Evolutionary conservation across 352 stramenopile species (phyloP).

Genomic region (Phytophthora sojae): DNA sequence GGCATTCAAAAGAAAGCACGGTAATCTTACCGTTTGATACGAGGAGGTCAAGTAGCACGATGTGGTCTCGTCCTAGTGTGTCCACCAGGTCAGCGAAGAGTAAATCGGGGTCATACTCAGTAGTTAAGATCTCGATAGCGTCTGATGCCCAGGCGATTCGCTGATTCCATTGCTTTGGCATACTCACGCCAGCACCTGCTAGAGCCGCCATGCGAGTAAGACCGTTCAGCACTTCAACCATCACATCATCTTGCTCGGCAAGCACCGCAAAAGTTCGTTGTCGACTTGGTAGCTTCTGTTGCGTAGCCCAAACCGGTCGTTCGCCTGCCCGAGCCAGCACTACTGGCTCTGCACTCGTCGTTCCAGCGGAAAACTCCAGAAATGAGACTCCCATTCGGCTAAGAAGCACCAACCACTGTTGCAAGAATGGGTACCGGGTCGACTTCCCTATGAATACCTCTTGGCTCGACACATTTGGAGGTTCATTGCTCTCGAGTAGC

Average conservation of each 20-base stretch:
- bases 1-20: not conserved
- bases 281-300: conserved; percentile 36
- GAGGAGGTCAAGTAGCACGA: conserved; percentile 75
- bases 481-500: conserved; percentile 25
- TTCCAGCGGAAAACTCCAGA: conserved; percentile 11
- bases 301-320: not conserved
- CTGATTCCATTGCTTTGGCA: not conserved
- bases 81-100: conserved; percentile 67
- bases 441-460: conserved; percentile 45
- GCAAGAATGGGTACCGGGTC: conserved; percentile 60
- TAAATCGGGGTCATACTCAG: conserved; percentile 57
- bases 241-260: conserved; percentile 74
- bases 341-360: not conserved
- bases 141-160: conserved; percentile 3
- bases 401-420: conserved; percentile 61
- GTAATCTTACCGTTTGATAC: conserved; percentile 65
- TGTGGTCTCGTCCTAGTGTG: conserved; percentile 60
- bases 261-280: conserved; percentile 55
- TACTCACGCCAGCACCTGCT: not conserved
- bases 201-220: conserved; percentile 40
- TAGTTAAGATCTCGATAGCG: conserved; percentile 11
- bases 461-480: conserved; percentile 30
- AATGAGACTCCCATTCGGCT: conserved; percentile 35
- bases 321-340: not conserved
- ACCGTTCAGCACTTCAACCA: conserved; percentile 66